A percentile compares a stretch with the other conserved stretches of the same genome.
phyloP scores from a whole-genome alignment of 106 monocot species.

The Allium sativum region DNA sequence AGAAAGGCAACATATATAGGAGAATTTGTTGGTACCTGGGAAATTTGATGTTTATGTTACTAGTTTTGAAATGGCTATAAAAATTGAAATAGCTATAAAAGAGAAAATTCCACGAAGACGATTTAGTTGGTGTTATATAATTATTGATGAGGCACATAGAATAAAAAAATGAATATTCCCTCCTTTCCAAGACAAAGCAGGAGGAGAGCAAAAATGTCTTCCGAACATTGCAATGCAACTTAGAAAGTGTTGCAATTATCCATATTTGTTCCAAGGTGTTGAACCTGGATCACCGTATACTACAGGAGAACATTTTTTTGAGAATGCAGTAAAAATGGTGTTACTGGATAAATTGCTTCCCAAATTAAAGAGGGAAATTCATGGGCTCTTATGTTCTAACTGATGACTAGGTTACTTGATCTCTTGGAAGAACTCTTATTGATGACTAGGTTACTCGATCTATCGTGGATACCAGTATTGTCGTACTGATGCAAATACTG shows the following conservation, averaged over 20 bases:
- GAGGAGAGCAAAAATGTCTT: conserved; percentile 83
- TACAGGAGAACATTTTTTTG: conserved; percentile 69
- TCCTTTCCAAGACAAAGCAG: conserved; percentile 98
- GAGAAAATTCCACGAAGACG: conserved; percentile 67
- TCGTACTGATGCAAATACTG: conserved; percentile 89
- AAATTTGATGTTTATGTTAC: conserved; percentile 95
- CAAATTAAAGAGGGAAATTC: conserved; percentile 80
- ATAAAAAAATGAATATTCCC: conserved; percentile 95
- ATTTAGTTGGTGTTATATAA: conserved; percentile 93
- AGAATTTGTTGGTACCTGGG: conserved; percentile 70
- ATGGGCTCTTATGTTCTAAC: conserved; percentile 85
- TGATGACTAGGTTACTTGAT: conserved; percentile 94
- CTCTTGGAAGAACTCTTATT: conserved; percentile 93
- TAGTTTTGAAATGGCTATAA: conserved; percentile 94
- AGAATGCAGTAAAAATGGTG: conserved; percentile 91
- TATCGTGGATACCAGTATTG: conserved; percentile 72
- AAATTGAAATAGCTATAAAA: too few relatives aligned
- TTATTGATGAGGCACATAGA: conserved; percentile 95
- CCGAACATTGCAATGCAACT: conserved; percentile 95
- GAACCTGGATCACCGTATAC: conserved; percentile 81
- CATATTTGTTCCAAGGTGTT: conserved; percentile 90
- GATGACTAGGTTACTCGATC: conserved; percentile 74
- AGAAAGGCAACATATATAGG: conserved; percentile 86
- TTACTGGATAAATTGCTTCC: conserved; percentile 85
- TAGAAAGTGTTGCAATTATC: conserved; percentile 89